Evolutionary conservation across 1,284 basidiomycete genomes (phyloP).

Genomic region (Ganoderma lucidum): DNA sequence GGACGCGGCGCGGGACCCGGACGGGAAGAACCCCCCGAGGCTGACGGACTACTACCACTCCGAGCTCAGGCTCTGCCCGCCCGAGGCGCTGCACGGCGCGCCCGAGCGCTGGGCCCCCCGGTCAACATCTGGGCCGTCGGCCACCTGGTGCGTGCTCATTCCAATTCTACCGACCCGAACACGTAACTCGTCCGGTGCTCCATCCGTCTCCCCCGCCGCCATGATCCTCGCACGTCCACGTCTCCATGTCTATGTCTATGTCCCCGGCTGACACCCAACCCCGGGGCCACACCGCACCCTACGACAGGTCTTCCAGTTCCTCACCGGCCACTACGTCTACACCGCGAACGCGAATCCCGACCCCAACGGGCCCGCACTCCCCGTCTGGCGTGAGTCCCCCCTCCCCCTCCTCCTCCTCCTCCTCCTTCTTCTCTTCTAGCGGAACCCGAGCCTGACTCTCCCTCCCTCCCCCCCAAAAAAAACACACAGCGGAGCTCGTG

Average conservation of each 20-base stretch:
- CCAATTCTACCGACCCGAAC: too few species aligned
- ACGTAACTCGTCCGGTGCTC: not conserved
- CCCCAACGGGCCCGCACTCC: not conserved
- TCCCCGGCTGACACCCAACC: too few species aligned
- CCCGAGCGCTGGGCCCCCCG: conserved; percentile 19
- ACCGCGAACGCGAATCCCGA: not conserved
- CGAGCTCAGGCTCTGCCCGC: conserved; percentile 8
- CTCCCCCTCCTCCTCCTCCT: not conserved
- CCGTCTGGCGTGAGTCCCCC: not conserved
- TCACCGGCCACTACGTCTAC: conserved; percentile 12
- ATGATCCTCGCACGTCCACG: too few species aligned
- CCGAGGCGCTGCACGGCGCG: conserved; percentile 19
- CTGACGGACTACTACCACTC: not conserved
- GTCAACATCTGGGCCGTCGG: conserved; percentile 30
- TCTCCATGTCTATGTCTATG: too few species aligned
- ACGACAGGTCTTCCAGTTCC: conserved; percentile 23
- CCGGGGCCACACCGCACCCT: too few species aligned
- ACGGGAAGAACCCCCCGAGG: too few species aligned
- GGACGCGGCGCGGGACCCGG: too few species aligned
- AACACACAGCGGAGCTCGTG: not conserved
- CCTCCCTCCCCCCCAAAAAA: too few species aligned
- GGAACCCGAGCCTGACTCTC: too few species aligned
- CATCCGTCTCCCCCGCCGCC: too few species aligned
- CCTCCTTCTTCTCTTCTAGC: not conserved
- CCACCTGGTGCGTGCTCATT: conserved; percentile 17